Evolutionary conservation across 371 early-diverging fungal genomes (phyloP), one percentile per base, ranked within the genome.

Genomic region (Apophysomyces variabilis): DNA sequence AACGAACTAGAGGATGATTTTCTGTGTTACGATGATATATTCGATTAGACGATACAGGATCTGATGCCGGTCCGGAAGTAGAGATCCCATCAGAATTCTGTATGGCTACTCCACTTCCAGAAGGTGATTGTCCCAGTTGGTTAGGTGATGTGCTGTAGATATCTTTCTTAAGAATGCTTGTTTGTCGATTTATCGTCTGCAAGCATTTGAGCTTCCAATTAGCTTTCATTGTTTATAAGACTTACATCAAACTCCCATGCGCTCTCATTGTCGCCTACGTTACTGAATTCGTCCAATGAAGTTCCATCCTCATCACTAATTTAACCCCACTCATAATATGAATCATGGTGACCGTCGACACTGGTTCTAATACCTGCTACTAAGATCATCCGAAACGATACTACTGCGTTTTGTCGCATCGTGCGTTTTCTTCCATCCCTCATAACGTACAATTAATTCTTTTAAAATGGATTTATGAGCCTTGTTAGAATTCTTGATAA

Each of bases 401-500:
- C 78, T 79, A 26, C 64, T 76, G 62, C 87, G 73, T 62, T 78
- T 72, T 44, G 47, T 68, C 60, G 66, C 74, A 58, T 66, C 82
- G 62, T 75, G 80, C 44, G 70, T 75, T n/a, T 66, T 60, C 61
- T 83, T 88, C 77, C 83, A 80, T 37, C 68, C 74, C 5, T 88
- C 85, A 67, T 81, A 88, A 16, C 73, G 71, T 0, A 76, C 67
- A 32, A 86, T 86, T 18, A 88, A 56, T 16, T 88, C 85, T 16
- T 76, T 74, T 35, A 88, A 62, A 0, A 81, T 65, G 0, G 76
- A 69, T 38, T 76, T 67, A 3, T 82, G 74, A 37, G 75, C 77
- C 60, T 85, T 88, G 63, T 70, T 75, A 3, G 78, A 76, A 43
- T 60, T 76, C 57, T 79, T 86, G 60, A 89, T 83, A 67, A 87